Evolutionary conservation across 345 rosid genomes (phyloP).

Genomic region (Hirschfeldia incana): DNA sequence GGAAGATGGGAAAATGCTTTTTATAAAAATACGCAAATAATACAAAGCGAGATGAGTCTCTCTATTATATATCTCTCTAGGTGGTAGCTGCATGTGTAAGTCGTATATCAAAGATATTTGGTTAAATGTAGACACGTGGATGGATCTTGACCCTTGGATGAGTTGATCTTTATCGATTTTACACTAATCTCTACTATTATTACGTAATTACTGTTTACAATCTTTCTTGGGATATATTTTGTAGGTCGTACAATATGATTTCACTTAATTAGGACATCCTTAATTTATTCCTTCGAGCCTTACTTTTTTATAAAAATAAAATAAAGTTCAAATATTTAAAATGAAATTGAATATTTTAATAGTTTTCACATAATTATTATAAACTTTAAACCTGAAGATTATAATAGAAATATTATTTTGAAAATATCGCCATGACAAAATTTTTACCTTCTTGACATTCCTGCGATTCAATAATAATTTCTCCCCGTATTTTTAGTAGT

Average conservation of each 20-base stretch:
- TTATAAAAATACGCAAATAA: conserved; percentile 25
- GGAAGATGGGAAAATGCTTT: conserved; percentile 26
- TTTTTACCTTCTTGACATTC: neutral
- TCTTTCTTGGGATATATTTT: conserved; percentile 19
- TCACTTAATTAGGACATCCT: neutral
- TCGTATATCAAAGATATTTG: conserved; percentile 22
- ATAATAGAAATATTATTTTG: neutral
- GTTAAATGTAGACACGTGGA: conserved; percentile 38
- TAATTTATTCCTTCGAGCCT: neutral
- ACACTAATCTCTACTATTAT: neutral
- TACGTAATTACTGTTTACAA: neutral
- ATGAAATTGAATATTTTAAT: neutral
- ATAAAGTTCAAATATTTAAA: neutral
- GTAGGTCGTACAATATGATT: conserved; percentile 2
- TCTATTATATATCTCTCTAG: conserved; percentile 27
- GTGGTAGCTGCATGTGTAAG: conserved; percentile 44
- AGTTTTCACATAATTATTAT: neutral
- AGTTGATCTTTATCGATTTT: conserved; percentile 6
- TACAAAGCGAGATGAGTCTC: conserved; percentile 31
- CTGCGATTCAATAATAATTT: neutral
- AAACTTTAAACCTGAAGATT: neutral
- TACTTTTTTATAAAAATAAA: neutral
- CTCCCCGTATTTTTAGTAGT: neutral
- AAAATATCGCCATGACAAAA: neutral
- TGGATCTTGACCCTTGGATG: conserved; percentile 25